Conservation (phyloP, 176 grass and related monocot species). For the Saccharum officinarum region DNA sequence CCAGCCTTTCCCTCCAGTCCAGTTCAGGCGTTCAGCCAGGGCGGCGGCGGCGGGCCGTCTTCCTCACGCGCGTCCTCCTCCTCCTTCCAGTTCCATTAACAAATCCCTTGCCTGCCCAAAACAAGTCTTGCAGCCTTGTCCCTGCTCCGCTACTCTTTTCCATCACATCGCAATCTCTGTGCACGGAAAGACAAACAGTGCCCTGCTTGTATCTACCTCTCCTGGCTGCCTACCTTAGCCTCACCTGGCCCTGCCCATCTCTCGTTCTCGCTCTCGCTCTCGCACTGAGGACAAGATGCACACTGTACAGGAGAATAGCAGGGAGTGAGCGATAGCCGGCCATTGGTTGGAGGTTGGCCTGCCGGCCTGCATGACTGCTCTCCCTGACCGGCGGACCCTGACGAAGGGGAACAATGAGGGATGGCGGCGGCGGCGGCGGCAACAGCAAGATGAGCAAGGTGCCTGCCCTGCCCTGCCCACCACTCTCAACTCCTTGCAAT, state of each 20-base stretch:
- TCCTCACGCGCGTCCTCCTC: neutral
- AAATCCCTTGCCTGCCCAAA: neutral
- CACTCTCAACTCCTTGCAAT: neutral
- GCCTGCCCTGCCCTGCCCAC: neutral
- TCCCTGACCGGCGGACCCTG: neutral
- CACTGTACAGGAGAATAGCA: constrained; percentile 1
- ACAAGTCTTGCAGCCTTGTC: constrained; percentile 18
- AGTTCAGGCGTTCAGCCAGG: neutral
- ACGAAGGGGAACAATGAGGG: constrained; percentile 86
- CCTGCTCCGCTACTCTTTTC: constrained; percentile 20
- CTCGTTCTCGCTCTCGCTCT: neutral
- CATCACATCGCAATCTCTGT: constrained; percentile 70
- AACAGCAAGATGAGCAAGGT: constrained; percentile 92
- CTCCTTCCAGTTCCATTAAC: neutral
- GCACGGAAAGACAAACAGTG: constrained; percentile 52
- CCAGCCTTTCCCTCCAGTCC: constrained; percentile 32
- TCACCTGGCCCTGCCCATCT: constrained; percentile 28
- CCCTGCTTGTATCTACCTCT: constrained; percentile 47
- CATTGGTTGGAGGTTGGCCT: constrained; percentile 12
- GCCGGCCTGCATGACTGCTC: constrained; percentile 62
- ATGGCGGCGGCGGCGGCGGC: constrained; percentile 50
- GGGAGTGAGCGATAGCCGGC: neutral
- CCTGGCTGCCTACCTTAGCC: constrained; percentile 12
- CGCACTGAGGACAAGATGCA: neutral
- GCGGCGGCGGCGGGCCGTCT: neutral